Conservation (phyloP, 768 basidiomycete genomes). For the Termitomyces sp. region DNA sequence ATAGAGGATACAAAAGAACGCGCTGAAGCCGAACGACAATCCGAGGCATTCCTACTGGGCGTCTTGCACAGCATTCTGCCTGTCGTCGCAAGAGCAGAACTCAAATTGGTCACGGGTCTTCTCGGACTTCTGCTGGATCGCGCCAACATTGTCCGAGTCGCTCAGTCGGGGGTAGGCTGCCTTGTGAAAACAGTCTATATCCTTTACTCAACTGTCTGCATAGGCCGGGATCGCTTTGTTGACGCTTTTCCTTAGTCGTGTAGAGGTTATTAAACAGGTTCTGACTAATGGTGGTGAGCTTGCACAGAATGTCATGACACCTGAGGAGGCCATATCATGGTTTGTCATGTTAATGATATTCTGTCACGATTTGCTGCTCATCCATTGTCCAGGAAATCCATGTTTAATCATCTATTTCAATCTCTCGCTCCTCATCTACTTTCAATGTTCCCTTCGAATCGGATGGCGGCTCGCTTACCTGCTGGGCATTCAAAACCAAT, state of each 20-base stretch:
- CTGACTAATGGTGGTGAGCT: conserved; percentile 47
- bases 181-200: background rate
- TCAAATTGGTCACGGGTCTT: conserved; percentile 84
- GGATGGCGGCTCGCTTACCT: conserved; percentile 42
- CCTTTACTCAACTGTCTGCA: conserved; percentile 6
- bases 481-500: conserved; percentile 36
- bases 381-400: conserved; percentile 61
- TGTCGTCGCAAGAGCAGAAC: conserved; percentile 71
- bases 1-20: conserved; percentile 58
- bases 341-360: conserved; percentile 18
- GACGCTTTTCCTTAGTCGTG: conserved; percentile 87
- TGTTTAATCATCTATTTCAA: conserved; percentile 87
- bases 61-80: conserved; percentile 86
- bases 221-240: conserved; percentile 91
- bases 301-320: conserved; percentile 47
- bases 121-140: conserved; percentile 79
- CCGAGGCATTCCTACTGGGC: conserved; percentile 81
- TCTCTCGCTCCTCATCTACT: conserved; percentile 73
- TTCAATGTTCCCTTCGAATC: conserved; percentile 86
- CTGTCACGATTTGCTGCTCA: conserved; percentile 2
- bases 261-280: conserved; percentile 86
- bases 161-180: conserved; percentile 72
- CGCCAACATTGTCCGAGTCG: conserved; percentile 67
- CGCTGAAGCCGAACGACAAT: conserved; percentile 79
- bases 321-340: conserved; percentile 80